These are phyloP conservation scores for Zizania palustris DNA, from an alignment of 202 grass and related monocot genomes.

Conservation along the genomic window DNA sequence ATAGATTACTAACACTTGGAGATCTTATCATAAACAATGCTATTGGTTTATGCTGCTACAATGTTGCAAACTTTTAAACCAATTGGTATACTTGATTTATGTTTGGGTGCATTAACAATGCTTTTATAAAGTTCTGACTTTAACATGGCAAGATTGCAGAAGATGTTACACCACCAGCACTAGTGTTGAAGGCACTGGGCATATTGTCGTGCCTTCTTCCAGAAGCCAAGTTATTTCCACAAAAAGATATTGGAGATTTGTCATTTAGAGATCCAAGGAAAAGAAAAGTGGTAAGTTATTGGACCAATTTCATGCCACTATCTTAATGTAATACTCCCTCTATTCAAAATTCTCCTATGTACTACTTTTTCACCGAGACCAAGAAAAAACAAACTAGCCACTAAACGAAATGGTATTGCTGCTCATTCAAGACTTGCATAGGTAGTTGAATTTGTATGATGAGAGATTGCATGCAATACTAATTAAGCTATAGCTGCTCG, in stretches of 20 bases:
- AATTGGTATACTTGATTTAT: neutral
- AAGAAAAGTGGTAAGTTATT: constrained; percentile 80
- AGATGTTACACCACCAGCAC: constrained; percentile 85
- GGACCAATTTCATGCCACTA: neutral
- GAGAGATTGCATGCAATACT: no score
- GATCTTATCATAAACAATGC: constrained; percentile 3
- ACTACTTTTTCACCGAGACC: no score
- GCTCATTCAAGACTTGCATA: no score
- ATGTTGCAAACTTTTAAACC: neutral
- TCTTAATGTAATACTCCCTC: neutral
- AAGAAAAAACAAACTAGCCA: no score
- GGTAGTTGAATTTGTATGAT: no score
- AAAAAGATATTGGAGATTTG: constrained; percentile 94
- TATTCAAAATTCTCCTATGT: no score
- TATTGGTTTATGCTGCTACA: neutral
- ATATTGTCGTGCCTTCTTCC: constrained; percentile 90
- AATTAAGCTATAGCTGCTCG: no score
- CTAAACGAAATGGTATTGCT: no score
- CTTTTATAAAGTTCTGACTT: constrained; percentile 42
- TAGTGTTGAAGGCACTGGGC: constrained; percentile 72
- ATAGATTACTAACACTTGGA: neutral
- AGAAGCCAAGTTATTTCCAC: constrained; percentile 89
- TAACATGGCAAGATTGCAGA: constrained; percentile 88
- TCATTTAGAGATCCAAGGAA: constrained; percentile 85
- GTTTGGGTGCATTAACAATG: constrained; percentile 28